These are phyloP conservation scores for Rhizophagus prolifer DNA, from an alignment of 192 early-diverging fungal species.

Conservation along the genomic window DNA sequence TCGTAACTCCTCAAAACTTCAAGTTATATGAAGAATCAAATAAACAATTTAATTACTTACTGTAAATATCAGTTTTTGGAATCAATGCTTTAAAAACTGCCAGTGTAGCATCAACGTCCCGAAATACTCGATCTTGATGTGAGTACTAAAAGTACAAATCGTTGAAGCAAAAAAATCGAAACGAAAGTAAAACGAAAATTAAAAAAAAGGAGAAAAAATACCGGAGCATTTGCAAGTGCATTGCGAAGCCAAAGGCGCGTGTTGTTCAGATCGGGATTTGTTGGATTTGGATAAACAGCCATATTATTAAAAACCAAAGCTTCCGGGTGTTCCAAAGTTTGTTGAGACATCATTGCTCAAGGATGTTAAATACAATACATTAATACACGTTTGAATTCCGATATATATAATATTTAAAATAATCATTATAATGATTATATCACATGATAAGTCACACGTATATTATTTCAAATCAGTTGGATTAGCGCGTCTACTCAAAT, in stretches of 20 bases:
- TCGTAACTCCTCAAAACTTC: background rate
- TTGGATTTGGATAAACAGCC: background rate
- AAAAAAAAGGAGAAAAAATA: background rate
- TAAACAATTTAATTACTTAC: conserved; percentile 38
- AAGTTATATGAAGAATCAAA: background rate
- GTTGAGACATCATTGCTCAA: background rate
- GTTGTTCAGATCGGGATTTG: background rate
- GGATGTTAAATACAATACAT: background rate
- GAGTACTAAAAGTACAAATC: conserved; percentile 50
- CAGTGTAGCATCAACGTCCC: conserved; percentile 65
- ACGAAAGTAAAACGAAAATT: background rate
- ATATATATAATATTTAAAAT: no score
- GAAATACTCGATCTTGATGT: conserved; percentile 57
- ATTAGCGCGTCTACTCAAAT: background rate
- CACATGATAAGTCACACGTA: no score
- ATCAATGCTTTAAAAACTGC: conserved; percentile 55
- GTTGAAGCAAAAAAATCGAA: background rate
- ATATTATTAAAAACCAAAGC: background rate
- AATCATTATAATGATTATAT: no score
- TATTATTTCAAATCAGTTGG: background rate
- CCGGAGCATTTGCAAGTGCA: background rate
- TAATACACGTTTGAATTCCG: no score
- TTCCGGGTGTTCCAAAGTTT: background rate
- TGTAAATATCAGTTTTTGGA: conserved; percentile 66
- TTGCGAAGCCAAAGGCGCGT: conserved; percentile 1